These are phyloP conservation scores for Calonectria ilicicola DNA, from an alignment of 2,329 filamentous ascomycete species.

Conservation along the genomic window DNA sequence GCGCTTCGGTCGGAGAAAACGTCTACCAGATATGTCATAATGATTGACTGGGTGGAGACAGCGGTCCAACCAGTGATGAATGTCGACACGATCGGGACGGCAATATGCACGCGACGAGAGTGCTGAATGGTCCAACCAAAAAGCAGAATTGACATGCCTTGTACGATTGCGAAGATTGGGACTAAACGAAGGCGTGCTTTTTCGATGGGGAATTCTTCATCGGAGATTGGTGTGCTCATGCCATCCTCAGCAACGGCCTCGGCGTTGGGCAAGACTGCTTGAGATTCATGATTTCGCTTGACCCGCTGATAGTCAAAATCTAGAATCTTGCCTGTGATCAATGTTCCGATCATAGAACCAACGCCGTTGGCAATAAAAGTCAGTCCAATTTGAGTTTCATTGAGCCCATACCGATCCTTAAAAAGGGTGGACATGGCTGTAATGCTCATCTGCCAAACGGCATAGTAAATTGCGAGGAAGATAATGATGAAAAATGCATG, in stretches of 20 bases:
- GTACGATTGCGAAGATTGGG: conserved; percentile 56
- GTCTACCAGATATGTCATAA: conserved; percentile 67
- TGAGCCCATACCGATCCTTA: conserved; percentile 54
- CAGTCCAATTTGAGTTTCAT: conserved; percentile 59
- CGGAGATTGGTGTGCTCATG: neutral
- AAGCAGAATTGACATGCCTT: conserved; percentile 59
- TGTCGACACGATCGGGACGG: conserved; percentile 61
- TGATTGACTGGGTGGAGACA: conserved; percentile 59
- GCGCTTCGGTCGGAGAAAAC: conserved; percentile 62
- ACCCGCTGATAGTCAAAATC: conserved; percentile 62
- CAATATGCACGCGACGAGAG: conserved; percentile 55
- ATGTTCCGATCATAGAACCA: conserved; percentile 65
- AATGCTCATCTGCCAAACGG: conserved; percentile 67
- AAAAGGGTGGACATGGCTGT: conserved; percentile 65
- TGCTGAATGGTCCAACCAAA: conserved; percentile 67
- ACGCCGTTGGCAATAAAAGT: conserved; percentile 67
- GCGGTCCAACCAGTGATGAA: conserved; percentile 66
- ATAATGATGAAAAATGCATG: conserved; percentile 57
- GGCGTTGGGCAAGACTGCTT: fast-evolving
- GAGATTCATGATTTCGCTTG: conserved; percentile 37
- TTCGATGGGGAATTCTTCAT: conserved; percentile 59
- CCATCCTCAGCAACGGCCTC: neutral
- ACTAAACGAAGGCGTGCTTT: conserved; percentile 62
- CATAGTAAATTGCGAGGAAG: conserved; percentile 63
- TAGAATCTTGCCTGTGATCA: conserved; percentile 64